A percentile compares a stretch with the other conserved stretches of the same genome.
Conservation (phyloP, 2,329 filamentous ascomycete genomes). For the Xylariaceae sp. region DNA sequence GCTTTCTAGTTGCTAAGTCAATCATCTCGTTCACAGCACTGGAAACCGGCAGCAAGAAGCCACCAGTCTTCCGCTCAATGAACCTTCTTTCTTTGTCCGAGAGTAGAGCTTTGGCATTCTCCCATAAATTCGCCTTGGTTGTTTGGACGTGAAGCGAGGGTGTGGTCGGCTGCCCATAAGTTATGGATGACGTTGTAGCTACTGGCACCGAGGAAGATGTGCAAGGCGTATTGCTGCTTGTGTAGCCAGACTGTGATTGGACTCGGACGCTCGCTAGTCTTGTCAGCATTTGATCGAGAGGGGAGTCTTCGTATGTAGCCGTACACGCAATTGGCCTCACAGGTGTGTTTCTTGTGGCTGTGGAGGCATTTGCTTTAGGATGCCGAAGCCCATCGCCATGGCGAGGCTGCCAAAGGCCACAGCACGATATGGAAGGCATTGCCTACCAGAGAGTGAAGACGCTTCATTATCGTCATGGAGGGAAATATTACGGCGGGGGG, state of each 20-base stretch:
- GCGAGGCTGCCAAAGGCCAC: neutral
- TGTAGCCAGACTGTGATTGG: neutral
- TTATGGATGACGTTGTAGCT: neutral
- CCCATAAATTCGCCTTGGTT: conserved; percentile 4
- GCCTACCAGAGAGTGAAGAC: no score
- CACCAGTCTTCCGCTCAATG: neutral
- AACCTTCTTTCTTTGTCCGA: neutral
- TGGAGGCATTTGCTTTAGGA: no score
- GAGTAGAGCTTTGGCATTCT: conserved; percentile 5
- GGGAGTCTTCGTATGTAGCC: neutral
- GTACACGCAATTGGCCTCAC: neutral
- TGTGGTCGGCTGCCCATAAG: neutral
- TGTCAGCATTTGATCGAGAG: neutral
- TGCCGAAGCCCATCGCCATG: neutral
- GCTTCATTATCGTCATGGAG: no score
- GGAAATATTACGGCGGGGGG: no score
- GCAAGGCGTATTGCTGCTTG: neutral
- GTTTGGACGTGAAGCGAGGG: neutral
- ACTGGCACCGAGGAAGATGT: neutral
- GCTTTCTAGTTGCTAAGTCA: neutral
- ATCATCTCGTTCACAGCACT: conserved; percentile 3
- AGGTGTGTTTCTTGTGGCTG: neutral
- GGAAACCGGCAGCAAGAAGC: neutral
- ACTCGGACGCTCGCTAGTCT: neutral
- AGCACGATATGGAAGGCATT: conserved; percentile 1